A percentile compares a stretch with the other conserved stretches of the same genome.
phyloP scores from a whole-genome alignment of 2,329 filamentous ascomycete species.

The Neonectria hederae region DNA sequence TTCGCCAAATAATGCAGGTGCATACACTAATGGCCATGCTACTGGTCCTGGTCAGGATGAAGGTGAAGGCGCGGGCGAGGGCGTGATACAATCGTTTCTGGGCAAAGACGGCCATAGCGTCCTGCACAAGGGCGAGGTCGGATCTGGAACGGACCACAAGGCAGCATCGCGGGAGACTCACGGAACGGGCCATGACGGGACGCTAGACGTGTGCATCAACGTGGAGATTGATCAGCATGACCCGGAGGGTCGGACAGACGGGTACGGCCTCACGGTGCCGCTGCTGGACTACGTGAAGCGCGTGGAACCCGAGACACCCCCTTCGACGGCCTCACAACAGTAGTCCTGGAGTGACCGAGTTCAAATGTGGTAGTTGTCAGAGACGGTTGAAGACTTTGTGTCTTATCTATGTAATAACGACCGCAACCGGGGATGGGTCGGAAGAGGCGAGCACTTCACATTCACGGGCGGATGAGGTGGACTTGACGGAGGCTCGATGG shows the following conservation, averaged over 20 bases:
- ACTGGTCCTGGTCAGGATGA: conserved; percentile 26
- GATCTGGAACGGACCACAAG: conserved; percentile 80
- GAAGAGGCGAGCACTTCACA: not conserved
- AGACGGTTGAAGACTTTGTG: not conserved
- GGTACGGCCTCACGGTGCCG: conserved; percentile 89
- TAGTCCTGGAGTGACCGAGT: not conserved
- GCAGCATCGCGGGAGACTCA: conserved; percentile 69
- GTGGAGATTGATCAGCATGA: conserved; percentile 90
- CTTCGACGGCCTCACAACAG: conserved; percentile 31
- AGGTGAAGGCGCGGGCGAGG: conserved; percentile 14
- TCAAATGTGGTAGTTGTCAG: not conserved
- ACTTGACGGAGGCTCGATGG: conserved; percentile 4
- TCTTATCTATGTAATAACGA: conserved; percentile 13
- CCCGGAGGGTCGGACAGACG: conserved; percentile 78
- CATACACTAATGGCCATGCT: conserved; percentile 37
- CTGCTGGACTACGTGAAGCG: conserved; percentile 59
- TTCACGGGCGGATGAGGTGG: conserved; percentile 11
- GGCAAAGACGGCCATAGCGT: conserved; percentile 74
- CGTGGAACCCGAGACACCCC: conserved; percentile 39
- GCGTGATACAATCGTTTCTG: conserved; percentile 41
- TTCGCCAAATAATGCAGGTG: conserved; percentile 63
- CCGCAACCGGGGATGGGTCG: conserved; percentile 1
- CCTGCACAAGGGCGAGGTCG: conserved; percentile 79
- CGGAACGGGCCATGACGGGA: conserved; percentile 65
- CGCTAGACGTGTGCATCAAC: conserved; percentile 84